Evolutionary conservation across 2,329 filamentous ascomycete species (phyloP), one percentile per base, ranked within the genome.

Genomic region (Arthroderma sp.): DNA sequence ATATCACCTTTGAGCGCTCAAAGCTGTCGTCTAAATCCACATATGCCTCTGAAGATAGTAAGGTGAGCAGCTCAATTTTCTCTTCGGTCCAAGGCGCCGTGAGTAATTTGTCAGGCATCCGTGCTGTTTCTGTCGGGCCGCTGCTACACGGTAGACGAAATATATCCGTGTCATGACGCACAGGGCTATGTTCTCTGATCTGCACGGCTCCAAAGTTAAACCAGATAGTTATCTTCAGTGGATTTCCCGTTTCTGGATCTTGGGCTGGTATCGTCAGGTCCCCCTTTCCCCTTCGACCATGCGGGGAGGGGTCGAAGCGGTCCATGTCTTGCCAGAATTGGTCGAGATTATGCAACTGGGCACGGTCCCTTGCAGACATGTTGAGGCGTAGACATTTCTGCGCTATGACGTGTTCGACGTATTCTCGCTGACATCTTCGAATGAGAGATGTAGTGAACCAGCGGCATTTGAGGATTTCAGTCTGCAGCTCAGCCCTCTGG

Each of bases 361-460:
- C 36, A 4, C 48, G 43, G 30, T 62, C 61, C 4, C 55, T 49
- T 1, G 52, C 40, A 0, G 50, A 45, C 33, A 66, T 57, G 4
- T 54, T 47, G 1, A 66, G 44, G 7, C 54, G 43, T 7, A 28
- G 9, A 6, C 57, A 59, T 49, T 61, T 61, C 10, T 50, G 54
- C 6, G 49, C 51, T 15, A 66, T 52, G 1, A 55, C 55, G 46
- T 65, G 61, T 10, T 55, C 52, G 29, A 67, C 49, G 40, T 65
- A 65, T 32, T 64, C 59, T 6, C 52, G 50, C 43, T 67, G 63
- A 49, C 65, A 68, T 40, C 54, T 56, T 28, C 65, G 59, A 29
- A 67, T 54, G 22, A 68, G 48, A 1, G 53, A 44, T 7, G 64
- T 42, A 0, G 61, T 68, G 44, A 61, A 67, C 67, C 67, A 70